Percentiles rank a stretch among this genome's conserved stretches.
phyloP scores from a whole-genome alignment of 225 moss, liverwort and hornwort species.

The Neckera pumila region DNA sequence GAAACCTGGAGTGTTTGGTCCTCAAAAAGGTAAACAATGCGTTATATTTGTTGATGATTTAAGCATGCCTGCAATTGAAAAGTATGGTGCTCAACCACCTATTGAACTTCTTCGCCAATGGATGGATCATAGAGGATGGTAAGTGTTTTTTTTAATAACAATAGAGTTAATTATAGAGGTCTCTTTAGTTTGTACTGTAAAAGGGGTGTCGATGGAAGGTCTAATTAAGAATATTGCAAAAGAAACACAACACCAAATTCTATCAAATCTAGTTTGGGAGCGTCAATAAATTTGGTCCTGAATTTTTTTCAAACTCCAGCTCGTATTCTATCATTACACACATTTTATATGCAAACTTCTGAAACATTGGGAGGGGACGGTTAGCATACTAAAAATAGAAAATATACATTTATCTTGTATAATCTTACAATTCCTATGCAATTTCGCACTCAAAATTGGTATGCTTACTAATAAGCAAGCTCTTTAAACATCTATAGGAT shows the following conservation, averaged over 20 bases:
- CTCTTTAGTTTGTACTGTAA: background rate
- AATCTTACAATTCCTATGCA: too few relatives aligned
- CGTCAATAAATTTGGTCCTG: background rate
- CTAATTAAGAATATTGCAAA: too few relatives aligned
- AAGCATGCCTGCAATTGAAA: slow-evolving; percentile 82
- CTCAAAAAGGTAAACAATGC: slow-evolving; percentile 87
- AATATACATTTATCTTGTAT: too few relatives aligned
- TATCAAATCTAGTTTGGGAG: accelerated
- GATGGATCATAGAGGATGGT: slow-evolving; percentile 95
- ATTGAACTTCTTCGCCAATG: slow-evolving; percentile 90
- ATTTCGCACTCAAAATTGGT: too few relatives aligned
- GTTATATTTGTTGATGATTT: slow-evolving; percentile 88
- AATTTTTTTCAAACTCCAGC: background rate
- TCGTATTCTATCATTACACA: too few relatives aligned
- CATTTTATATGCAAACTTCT: too few relatives aligned
- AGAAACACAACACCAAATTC: background rate
- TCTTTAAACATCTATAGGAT: too few relatives aligned
- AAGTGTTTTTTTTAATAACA: background rate
- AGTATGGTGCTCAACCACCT: slow-evolving; percentile 86
- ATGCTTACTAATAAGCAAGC: too few relatives aligned
- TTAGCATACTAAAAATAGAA: too few relatives aligned
- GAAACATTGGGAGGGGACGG: too few relatives aligned
- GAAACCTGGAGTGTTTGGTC: slow-evolving; percentile 67
- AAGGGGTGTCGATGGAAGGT: background rate
- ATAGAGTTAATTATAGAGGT: background rate